phyloP scores from a whole-genome alignment of 257 asterid species.

The Solanum pennellii region DNA sequence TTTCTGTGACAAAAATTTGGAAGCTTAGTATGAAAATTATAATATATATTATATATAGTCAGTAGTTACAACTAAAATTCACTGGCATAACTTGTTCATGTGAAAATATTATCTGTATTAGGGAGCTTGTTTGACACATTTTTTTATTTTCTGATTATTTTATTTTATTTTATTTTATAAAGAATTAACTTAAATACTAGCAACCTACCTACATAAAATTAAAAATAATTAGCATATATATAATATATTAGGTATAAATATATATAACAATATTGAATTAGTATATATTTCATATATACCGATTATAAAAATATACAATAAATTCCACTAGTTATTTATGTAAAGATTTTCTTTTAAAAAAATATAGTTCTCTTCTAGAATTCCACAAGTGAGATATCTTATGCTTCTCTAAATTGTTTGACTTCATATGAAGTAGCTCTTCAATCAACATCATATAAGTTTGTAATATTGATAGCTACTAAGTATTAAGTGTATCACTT shows the following conservation, averaged over 20 bases:
- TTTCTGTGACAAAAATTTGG: not conserved
- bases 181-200: not conserved
- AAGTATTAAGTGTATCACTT: not conserved
- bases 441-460: not conserved
- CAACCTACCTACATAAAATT: not conserved
- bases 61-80: constrained; percentile 1
- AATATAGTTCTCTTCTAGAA: not conserved
- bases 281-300: not conserved
- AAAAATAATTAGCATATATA: not conserved
- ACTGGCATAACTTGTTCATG: not conserved
- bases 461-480: not conserved
- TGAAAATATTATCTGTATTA: not conserved
- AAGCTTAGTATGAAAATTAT: not conserved
- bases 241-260: not conserved
- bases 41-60: not conserved
- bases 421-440: not conserved
- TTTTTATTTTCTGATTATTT: not conserved
- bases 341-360: not conserved
- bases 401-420: not conserved
- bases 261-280: not conserved
- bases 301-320: not conserved
- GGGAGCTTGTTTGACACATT: not conserved
- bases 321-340: not conserved
- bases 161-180: too few species aligned
- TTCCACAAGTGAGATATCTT: not conserved